phyloP scores from a whole-genome alignment of 768 basidiomycete genomes.

The Phylloporus arenicola region DNA sequence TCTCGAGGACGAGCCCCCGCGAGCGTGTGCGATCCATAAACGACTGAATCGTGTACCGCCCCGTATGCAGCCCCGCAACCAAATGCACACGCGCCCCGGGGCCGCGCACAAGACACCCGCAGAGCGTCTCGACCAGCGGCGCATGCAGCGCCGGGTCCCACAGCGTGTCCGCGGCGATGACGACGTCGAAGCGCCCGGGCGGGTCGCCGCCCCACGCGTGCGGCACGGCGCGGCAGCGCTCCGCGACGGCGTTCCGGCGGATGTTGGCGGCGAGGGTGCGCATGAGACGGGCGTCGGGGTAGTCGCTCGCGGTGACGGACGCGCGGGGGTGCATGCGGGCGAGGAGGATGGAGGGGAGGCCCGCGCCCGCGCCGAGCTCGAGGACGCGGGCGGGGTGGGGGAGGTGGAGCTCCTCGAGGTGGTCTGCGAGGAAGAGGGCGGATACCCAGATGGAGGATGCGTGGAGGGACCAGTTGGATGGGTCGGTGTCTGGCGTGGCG shows the following conservation, averaged over 20 bases:
- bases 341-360: slow-evolving; percentile 66
- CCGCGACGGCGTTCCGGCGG: slow-evolving; percentile 40
- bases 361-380: slow-evolving; percentile 72
- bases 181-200: slow-evolving; percentile 48
- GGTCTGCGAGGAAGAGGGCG: slow-evolving; percentile 61
- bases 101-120: slow-evolving; percentile 39
- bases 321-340: slow-evolving; percentile 42
- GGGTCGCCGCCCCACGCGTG: slow-evolving; percentile 63
- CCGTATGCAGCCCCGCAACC: slow-evolving; percentile 75
- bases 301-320: slow-evolving; percentile 57
- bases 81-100: slow-evolving; percentile 50
- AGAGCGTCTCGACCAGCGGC: slow-evolving; percentile 50
- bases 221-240: slow-evolving; percentile 48
- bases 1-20: slow-evolving; percentile 44
- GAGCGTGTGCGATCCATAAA: slow-evolving; percentile 39
- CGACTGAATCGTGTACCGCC: slow-evolving; percentile 62
- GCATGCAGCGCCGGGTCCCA: slow-evolving; percentile 66
- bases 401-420: slow-evolving; percentile 46
- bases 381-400: slow-evolving; percentile 39
- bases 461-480: slow-evolving; percentile 70
- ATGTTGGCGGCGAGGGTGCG: slow-evolving; percentile 55
- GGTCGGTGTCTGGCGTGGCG: slow-evolving; percentile 57
- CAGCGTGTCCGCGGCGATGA: slow-evolving; percentile 71
- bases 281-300: slow-evolving; percentile 62
- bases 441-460: slow-evolving; percentile 75